Conservation (phyloP, 2,329 filamentous ascomycete species). For the Rhynchosporium agropyri region DNA sequence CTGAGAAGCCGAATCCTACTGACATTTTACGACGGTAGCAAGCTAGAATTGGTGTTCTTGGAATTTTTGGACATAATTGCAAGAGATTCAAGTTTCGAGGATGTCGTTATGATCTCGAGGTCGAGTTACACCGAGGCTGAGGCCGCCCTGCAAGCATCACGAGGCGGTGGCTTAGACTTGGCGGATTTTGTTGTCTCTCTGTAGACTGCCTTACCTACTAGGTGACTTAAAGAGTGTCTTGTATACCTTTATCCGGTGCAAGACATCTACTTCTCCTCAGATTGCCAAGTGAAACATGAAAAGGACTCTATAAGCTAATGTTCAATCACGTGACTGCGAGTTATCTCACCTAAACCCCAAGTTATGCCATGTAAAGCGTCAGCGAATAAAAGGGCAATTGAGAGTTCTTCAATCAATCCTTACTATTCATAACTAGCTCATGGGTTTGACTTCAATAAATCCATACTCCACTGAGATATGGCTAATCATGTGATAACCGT, state of each 20-base stretch:
- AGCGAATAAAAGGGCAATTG: too few relatives aligned
- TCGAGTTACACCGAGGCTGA: conserved; percentile 1
- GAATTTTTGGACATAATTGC: background rate
- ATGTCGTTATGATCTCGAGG: background rate
- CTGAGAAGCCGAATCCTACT: conserved; percentile 32
- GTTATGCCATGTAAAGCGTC: background rate
- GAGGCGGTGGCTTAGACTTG: conserved; percentile 10
- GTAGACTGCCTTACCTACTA: background rate
- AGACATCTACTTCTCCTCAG: background rate
- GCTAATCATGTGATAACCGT: too few relatives aligned
- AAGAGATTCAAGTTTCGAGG: background rate
- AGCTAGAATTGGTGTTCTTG: background rate
- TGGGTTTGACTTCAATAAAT: too few relatives aligned
- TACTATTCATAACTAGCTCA: too few relatives aligned
- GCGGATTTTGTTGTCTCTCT: background rate
- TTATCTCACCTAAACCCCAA: background rate
- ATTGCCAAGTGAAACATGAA: background rate
- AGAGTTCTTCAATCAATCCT: too few relatives aligned
- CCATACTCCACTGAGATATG: too few relatives aligned
- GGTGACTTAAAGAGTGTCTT: background rate
- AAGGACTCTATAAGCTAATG: background rate
- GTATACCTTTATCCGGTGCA: background rate
- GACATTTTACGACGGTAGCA: conserved; percentile 6
- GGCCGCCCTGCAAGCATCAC: background rate
- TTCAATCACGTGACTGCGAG: too few relatives aligned